Evolutionary conservation across 1,284 basidiomycete genomes (phyloP), one percentile per base, ranked within the genome.

Genomic region (Malassezia brasiliensis): DNA sequence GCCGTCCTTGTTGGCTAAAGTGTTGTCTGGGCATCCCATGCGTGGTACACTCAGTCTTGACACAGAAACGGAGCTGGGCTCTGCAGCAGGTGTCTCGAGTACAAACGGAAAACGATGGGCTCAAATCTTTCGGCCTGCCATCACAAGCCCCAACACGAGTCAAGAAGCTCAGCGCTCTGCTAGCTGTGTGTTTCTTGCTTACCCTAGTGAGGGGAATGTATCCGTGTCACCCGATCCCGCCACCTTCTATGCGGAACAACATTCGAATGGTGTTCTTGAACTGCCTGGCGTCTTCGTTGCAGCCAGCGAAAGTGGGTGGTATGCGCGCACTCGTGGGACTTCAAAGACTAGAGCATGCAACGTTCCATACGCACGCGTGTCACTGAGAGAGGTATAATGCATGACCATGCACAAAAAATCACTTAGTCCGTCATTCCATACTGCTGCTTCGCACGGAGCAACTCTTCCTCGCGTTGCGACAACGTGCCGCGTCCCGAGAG

Each of bases 401-500:
- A 28, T 40, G 4, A 11, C 34, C 39, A 15, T 36, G 17, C 36
- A 5, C 9, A 7, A 11, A 34, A 11, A 3, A 28, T n/a, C 35
- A 37, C 53, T 14, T 63, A 66, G 12, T 76, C 75, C 1, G 65
- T 56, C 40, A 77, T 76, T 40, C 75, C 68, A 58, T 77, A 87
- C 72, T 85, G 84, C 76, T 84, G 82, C 81, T 96, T 98, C 73
- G 91, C 80, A 62, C 84, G 82, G 1, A 82, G 83, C 32, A 98
- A 79, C 63, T 96, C 91, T 73, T 90, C 86, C 78, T 98, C 94
- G 71, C 93, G 80, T 65, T 83, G 83, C 22, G 88, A 88, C 48
- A 98, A 77, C 63, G 98, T 93, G 22, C 89, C 88, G 74, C 96
- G 96, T 19, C 87, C 87, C 65, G 94, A 53, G 19, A 68, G 87